A percentile compares a stretch with the other conserved stretches of the same genome.
phyloP scores from a whole-genome alignment of 2,329 filamentous ascomycete genomes.

The Onygenales sp. region DNA sequence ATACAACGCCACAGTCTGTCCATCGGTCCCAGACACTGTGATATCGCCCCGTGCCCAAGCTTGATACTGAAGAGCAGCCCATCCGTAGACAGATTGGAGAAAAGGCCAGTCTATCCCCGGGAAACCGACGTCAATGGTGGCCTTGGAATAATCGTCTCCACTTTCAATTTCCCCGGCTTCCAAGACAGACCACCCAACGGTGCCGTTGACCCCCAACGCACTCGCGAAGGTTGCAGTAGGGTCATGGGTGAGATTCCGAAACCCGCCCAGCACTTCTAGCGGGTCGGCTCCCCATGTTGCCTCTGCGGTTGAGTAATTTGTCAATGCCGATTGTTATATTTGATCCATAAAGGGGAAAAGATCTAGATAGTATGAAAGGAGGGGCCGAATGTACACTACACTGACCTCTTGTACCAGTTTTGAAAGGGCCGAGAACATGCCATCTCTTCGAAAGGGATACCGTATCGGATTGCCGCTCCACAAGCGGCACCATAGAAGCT shows the following conservation, averaged over 20 bases:
- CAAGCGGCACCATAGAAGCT: background rate
- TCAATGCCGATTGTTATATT: background rate
- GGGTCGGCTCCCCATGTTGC: conserved; percentile 51
- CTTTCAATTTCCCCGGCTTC: conserved; percentile 23
- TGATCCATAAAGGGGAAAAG: background rate
- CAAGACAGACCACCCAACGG: conserved; percentile 38
- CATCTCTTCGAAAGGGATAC: conserved; percentile 27
- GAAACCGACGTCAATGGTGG: conserved; percentile 35
- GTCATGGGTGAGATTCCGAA: conserved; percentile 34
- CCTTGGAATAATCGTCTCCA: conserved; percentile 20
- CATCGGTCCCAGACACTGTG: conserved; percentile 23
- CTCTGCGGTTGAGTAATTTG: conserved; percentile 29
- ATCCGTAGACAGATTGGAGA: conserved; percentile 47
- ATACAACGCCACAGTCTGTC: conserved; percentile 31
- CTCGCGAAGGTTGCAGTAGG: conserved; percentile 36
- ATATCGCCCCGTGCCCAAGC: conserved; percentile 46
- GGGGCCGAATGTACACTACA: conserved; percentile 12
- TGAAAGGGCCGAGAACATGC: conserved; percentile 49
- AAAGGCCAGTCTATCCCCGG: conserved; percentile 45
- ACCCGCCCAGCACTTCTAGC: conserved; percentile 45
- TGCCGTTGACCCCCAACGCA: conserved; percentile 43
- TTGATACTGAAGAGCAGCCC: conserved; percentile 50
- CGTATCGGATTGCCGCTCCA: conserved; percentile 1
- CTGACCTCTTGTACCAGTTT: conserved; percentile 50
- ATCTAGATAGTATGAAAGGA: conserved; percentile 10